Percentiles rank a stretch among this genome's conserved stretches.
Evolutionary conservation across 805 yeast species (phyloP).

Genomic region (Metschnikowia kunwiensis): DNA sequence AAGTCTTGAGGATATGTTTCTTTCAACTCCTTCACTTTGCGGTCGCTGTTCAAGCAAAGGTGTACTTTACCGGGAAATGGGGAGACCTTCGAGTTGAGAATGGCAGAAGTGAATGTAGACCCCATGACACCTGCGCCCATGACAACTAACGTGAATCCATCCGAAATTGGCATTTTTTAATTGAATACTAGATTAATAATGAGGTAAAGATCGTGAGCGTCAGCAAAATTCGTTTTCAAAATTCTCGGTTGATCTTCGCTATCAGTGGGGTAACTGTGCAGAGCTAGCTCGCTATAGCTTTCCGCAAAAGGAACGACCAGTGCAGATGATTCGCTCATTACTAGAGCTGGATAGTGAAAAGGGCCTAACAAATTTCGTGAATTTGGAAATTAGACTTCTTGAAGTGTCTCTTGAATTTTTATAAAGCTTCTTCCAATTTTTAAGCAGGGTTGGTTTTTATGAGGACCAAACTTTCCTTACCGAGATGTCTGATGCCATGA

Average conservation of each 20-base stretch:
- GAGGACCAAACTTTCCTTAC: too few species aligned
- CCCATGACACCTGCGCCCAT: conserved; percentile 97
- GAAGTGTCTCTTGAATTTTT: too few species aligned
- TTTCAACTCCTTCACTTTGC: conserved; percentile 41
- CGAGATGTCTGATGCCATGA: too few species aligned
- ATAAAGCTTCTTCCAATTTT: too few species aligned
- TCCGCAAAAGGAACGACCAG: too few species aligned
- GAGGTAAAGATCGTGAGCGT: neutral
- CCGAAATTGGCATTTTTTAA: conserved; percentile 4
- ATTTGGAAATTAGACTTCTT: too few species aligned
- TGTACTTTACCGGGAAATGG: conserved; percentile 69
- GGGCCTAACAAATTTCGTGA: too few species aligned
- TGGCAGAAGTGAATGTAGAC: conserved; percentile 83
- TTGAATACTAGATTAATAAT: neutral
- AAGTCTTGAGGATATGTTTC: conserved; percentile 36
- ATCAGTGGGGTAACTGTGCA: neutral
- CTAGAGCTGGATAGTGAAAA: too few species aligned
- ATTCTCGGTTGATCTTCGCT: neutral
- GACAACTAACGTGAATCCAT: conserved; percentile 58
- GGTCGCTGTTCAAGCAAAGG: conserved; percentile 67
- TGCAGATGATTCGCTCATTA: too few species aligned
- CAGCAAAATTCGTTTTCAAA: neutral
- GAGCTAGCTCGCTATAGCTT: too few species aligned
- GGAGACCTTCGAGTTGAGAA: conserved; percentile 46
- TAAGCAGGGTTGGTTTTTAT: too few species aligned